phyloP scores from a whole-genome alignment of 1,139 yeast genomes.

The Pneumocystis murina region DNA sequence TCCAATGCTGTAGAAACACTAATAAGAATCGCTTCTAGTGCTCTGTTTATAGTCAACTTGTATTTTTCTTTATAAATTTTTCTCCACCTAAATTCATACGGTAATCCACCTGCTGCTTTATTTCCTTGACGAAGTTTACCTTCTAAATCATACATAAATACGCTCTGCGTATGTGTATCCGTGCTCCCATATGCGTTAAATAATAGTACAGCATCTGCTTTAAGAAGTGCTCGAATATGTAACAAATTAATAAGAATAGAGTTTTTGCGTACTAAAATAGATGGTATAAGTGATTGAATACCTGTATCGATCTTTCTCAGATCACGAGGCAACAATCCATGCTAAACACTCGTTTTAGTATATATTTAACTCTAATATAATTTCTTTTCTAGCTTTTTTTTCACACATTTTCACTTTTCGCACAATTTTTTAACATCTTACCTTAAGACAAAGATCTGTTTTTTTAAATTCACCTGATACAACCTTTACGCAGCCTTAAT shows the following conservation, averaged over 20 bases:
- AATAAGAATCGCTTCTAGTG: constrained; percentile 73
- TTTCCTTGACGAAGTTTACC: constrained; percentile 45
- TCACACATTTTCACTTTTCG: not conserved
- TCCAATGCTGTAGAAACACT: constrained; percentile 73
- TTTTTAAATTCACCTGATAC: constrained; percentile 68
- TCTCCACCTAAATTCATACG: constrained; percentile 53
- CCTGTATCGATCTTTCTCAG: constrained; percentile 79
- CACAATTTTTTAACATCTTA: not conserved
- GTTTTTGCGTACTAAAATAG: constrained; percentile 61
- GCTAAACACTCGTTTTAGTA: constrained; percentile 18
- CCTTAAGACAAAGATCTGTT: constrained; percentile 51
- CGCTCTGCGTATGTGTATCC: constrained; percentile 49
- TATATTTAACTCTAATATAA: not conserved
- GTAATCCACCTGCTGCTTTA: constrained; percentile 26
- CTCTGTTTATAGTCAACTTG: constrained; percentile 22
- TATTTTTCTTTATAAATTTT: not conserved
- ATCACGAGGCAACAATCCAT: constrained; percentile 69
- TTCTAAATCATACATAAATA: constrained; percentile 76
- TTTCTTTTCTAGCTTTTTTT: too few relatives aligned
- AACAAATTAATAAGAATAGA: constrained; percentile 67
- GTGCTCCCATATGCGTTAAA: constrained; percentile 59
- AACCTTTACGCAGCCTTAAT: constrained; percentile 52
- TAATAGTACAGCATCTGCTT: constrained; percentile 63
- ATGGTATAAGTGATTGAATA: constrained; percentile 75
- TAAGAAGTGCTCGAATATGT: constrained; percentile 76